phyloP scores from a whole-genome alignment of 2,329 filamentous ascomycete species.

The Trichoderma lentiforme region DNA sequence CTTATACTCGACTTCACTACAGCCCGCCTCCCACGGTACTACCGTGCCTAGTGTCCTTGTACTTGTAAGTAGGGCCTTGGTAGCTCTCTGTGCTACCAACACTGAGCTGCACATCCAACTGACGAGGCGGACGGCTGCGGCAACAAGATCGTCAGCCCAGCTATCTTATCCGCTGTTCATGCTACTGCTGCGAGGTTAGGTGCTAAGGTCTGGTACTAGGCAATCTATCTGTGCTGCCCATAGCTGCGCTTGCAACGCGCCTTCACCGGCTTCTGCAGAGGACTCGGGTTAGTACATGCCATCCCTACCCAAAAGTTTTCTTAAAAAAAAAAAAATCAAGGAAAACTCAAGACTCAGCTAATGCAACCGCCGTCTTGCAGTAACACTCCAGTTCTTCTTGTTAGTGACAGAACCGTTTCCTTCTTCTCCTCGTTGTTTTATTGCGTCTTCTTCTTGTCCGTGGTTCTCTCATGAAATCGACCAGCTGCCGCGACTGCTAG shows the following conservation, averaged over 20 bases:
- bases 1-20: background rate
- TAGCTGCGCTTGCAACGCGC: slow-evolving; percentile 6
- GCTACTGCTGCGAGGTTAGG: background rate
- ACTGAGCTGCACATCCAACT: background rate
- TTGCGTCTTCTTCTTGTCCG: background rate
- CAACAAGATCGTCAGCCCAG: slow-evolving; percentile 4
- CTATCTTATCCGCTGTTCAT: background rate
- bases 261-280: slow-evolving; percentile 7
- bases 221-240: background rate
- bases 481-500: background rate
- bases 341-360: background rate
- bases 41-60: background rate
- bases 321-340: background rate
- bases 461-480: background rate
- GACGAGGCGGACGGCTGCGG: background rate
- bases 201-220: background rate
- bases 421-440: background rate
- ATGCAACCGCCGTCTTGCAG: background rate
- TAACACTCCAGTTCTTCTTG: background rate
- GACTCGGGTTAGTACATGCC: background rate
- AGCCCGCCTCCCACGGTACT: background rate
- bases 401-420: background rate
- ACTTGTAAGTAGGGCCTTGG: background rate
- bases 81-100: background rate
- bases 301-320: background rate